Conservation (phyloP, 345 rosid genomes). For the Pistacia vera region DNA sequence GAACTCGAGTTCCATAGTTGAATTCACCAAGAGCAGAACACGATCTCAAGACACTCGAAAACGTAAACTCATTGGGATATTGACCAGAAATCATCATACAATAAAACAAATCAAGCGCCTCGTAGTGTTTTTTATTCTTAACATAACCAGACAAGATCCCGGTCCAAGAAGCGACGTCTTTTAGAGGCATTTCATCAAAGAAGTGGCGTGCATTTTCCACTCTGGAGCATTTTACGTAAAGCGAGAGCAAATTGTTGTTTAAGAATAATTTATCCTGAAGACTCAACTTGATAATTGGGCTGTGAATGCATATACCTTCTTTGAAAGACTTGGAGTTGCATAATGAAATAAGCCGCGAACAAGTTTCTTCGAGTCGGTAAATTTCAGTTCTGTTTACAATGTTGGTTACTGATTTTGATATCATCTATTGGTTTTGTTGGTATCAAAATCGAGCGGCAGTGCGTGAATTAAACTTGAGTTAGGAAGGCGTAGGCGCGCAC, state of each 20-base stretch:
- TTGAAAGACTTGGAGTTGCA: slow-evolving; percentile 51
- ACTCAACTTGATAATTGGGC: slow-evolving; percentile 54
- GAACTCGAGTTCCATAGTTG: slow-evolving; percentile 45
- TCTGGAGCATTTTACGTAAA: slow-evolving; percentile 47
- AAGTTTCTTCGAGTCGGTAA: slow-evolving; percentile 39
- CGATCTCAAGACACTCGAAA: slow-evolving; percentile 54
- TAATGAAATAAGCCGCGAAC: slow-evolving; percentile 41
- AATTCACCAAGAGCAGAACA: slow-evolving; percentile 51
- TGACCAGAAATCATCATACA: slow-evolving; percentile 46
- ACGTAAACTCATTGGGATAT: slow-evolving; percentile 63
- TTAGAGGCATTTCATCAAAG: slow-evolving; percentile 74
- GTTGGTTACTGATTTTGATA: slow-evolving; percentile 25
- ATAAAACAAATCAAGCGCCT: slow-evolving; percentile 43
- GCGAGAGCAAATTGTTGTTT: slow-evolving; percentile 60
- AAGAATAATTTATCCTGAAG: slow-evolving; percentile 45
- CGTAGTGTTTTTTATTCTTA: slow-evolving; percentile 38
- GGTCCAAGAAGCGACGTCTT: slow-evolving; percentile 71
- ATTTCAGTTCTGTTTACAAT: slow-evolving; percentile 29
- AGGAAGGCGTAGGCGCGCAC: neutral
- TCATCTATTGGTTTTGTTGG: slow-evolving; percentile 27
- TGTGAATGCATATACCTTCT: slow-evolving; percentile 57
- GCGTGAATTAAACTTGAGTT: neutral
- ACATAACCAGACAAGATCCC: slow-evolving; percentile 54
- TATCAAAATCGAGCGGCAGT: neutral
- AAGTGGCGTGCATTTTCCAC: slow-evolving; percentile 45